phyloP scores from a whole-genome alignment of 495 filamentous ascomycete genomes.

The Penicillium macrosclerotiorum region DNA sequence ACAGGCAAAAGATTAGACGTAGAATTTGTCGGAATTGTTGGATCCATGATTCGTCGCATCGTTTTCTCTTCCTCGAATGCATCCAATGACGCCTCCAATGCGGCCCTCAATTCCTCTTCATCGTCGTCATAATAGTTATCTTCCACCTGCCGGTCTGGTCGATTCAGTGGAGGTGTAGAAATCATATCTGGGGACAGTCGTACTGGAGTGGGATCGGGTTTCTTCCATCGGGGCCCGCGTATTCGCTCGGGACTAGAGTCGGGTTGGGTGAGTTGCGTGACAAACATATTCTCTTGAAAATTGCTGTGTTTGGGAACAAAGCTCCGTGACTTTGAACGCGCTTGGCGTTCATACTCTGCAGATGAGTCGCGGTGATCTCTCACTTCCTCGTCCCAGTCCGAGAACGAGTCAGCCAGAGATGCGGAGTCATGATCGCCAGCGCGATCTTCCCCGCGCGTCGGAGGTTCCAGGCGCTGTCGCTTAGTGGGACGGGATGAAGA shows the following conservation, averaged over 20 bases:
- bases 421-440: slow-evolving; percentile 13
- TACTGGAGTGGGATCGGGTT: slow-evolving; percentile 32
- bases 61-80: slow-evolving; percentile 41
- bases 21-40: not conserved
- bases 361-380: slow-evolving; percentile 13
- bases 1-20: not conserved
- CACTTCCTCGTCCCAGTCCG: slow-evolving; percentile 24
- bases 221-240: slow-evolving; percentile 53
- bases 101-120: slow-evolving; percentile 37
- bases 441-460: slow-evolving; percentile 4
- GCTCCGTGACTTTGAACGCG: slow-evolving; percentile 40
- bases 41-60: not conserved
- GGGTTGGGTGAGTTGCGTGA: slow-evolving; percentile 52
- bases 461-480: slow-evolving; percentile 32
- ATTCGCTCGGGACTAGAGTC: slow-evolving; percentile 51
- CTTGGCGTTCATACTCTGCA: slow-evolving; percentile 18
- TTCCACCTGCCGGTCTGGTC: not conserved
- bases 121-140: slow-evolving; percentile 18
- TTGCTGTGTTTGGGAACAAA: slow-evolving; percentile 44
- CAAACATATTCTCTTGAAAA: slow-evolving; percentile 50
- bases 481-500: slow-evolving; percentile 32
- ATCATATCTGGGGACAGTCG: slow-evolving; percentile 12
- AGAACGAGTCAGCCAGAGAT: slow-evolving; percentile 21
- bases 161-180: not conserved
- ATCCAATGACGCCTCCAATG: slow-evolving; percentile 40